Evolutionary conservation across 495 filamentous ascomycete genomes (phyloP), one percentile per base, ranked within the genome.

Genomic region (Neurospora sp.): DNA sequence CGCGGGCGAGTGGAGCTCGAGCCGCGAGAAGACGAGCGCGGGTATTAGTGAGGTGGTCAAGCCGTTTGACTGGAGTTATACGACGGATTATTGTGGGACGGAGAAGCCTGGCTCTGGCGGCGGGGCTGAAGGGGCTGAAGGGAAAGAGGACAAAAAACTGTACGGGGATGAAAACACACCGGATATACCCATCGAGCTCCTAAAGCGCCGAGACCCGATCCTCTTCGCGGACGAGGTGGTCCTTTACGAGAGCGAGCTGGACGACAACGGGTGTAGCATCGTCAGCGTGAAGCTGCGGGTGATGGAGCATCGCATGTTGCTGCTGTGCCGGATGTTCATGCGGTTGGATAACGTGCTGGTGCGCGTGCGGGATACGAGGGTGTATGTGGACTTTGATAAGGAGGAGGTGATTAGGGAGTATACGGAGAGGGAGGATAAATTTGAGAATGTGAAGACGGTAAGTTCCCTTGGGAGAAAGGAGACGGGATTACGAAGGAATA

Each of bases 31-130:
- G 77, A 91, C 93, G 14, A 90, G 93, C 77, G 93, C 94, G 71
- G 93, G 92, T 22, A 97, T 98, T 72, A 94, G 92, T 78, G 93
- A 97, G 78, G 90, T 98, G 20, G 92, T 98, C 20, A 93, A 94
- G 80, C 94, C 95, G 11, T 99, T 96, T 80, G 96, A 99, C 82
- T 99, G 96, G 96, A 97, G 93, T 46, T 99, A 98, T 80, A 94
- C 86, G 71, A 97, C 94, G 18, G 87, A 90, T 68, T 98, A 97
- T 79, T 87, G 85, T 70, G 96, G 96, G 35, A 92, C 90, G 16
- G 82, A 88, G 71, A 20, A 10, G 35, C 14, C 18, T 35, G 42
- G 59, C 27, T 35, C 27, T 18, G 12, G 8, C 27, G 31, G 41
- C 39, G 20, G 12, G 22, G 69, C 37, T 37, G 71, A 22, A 9